Conservation (phyloP, 768 basidiomycete species). For the Tricholoma hemisulphureum region DNA sequence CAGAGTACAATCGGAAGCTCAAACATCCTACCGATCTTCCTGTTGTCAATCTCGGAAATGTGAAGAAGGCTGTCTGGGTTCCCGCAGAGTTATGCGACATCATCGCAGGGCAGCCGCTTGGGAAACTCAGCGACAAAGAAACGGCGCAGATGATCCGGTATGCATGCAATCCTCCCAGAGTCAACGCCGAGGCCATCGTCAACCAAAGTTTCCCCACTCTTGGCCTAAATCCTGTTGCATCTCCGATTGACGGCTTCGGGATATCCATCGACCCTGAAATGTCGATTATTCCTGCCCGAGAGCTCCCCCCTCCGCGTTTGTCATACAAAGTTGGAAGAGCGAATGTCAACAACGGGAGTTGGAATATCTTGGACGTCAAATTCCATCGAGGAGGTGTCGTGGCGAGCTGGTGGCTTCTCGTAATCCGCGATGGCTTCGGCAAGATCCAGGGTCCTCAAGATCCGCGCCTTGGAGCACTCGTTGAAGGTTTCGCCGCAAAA, state of each 20-base stretch:
- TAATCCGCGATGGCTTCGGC: slow-evolving; percentile 50
- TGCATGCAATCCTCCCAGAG: slow-evolving; percentile 62
- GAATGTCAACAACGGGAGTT: slow-evolving; percentile 57
- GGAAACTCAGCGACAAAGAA: slow-evolving; percentile 55
- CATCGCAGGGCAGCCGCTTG: slow-evolving; percentile 55
- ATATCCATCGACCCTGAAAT: slow-evolving; percentile 56
- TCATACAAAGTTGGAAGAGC: slow-evolving; percentile 49
- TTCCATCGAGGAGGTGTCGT: slow-evolving; percentile 58
- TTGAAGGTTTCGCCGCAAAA: slow-evolving; percentile 55
- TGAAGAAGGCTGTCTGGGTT: slow-evolving; percentile 36
- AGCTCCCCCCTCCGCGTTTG: slow-evolving; percentile 58
- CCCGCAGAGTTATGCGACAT: slow-evolving; percentile 76
- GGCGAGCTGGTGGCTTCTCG: slow-evolving; percentile 63
- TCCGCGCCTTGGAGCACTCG: slow-evolving; percentile 39
- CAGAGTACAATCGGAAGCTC: slow-evolving; percentile 59
- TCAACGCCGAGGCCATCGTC: slow-evolving; percentile 59
- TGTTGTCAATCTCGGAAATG: slow-evolving; percentile 46
- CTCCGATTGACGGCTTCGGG: slow-evolving; percentile 52
- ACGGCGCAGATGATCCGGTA: slow-evolving; percentile 68
- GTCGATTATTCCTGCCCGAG: slow-evolving; percentile 62
- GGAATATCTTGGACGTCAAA: slow-evolving; percentile 75
- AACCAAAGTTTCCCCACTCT: slow-evolving; percentile 54
- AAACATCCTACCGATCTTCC: slow-evolving; percentile 47
- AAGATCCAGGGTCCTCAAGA: slow-evolving; percentile 44
- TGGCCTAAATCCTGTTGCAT: slow-evolving; percentile 41